A percentile compares a stretch with the other conserved stretches of the same genome.
phyloP scores from a whole-genome alignment of 768 basidiomycete species.

The Leccinellum rugosiceps region DNA sequence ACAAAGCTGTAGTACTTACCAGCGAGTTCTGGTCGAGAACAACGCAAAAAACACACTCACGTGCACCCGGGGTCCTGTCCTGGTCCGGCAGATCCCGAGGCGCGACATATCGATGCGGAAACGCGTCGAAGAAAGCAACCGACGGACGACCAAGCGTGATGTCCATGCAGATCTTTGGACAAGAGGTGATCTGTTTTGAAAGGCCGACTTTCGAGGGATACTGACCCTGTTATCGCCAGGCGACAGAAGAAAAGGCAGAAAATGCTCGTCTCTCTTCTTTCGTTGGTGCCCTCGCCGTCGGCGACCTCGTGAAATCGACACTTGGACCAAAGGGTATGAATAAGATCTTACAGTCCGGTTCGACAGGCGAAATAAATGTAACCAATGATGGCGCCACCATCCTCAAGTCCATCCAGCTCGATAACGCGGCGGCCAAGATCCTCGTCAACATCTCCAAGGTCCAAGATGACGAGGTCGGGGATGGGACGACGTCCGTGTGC shows the following conservation, averaged over 20 bases:
- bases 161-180: conserved; percentile 68
- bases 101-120: background rate
- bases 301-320: conserved; percentile 98
- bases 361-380: conserved; percentile 89
- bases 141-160: background rate
- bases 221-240: conserved; percentile 39
- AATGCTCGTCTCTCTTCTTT: conserved; percentile 98
- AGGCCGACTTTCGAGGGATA: background rate
- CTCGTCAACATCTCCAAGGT: conserved; percentile 99
- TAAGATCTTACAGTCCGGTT: conserved; percentile 94
- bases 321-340: conserved; percentile 99
- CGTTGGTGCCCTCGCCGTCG: conserved; percentile 94
- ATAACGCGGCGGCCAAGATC: conserved; percentile 99
- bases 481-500: conserved; percentile 90
- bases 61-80: background rate
- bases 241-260: conserved; percentile 93
- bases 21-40: background rate
- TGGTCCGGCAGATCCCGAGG: background rate
- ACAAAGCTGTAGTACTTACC: background rate
- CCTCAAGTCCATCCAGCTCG: conserved; percentile 93
- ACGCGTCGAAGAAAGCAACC: too few species aligned
- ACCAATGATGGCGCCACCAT: conserved; percentile 99
- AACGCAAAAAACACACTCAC: background rate
- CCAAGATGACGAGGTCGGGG: conserved; percentile 99
- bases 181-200: conserved; percentile 42